Evolutionary conservation across 257 asterid species (phyloP), one percentile per base, ranked within the genome.

Genomic region (Lithospermum erythrorhizon): DNA sequence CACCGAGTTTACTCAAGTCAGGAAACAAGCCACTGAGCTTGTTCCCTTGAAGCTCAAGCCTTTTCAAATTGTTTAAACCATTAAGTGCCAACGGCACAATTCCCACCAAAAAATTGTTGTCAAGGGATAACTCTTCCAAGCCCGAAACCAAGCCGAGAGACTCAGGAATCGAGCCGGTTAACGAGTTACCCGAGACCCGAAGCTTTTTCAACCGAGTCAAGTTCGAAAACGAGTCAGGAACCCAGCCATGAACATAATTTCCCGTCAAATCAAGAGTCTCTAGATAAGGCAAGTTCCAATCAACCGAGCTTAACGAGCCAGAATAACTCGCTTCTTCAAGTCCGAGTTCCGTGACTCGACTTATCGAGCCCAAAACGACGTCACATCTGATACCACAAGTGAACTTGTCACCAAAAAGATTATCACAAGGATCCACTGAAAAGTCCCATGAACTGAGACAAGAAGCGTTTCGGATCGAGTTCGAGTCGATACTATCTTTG

Each of bases 381-480:
- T 82, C 94, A 77, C 97, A 89, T 20, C 94, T 83, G 70, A 89
- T 49, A 57, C 97, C 97, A 67, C 97, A 89, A 21, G 90, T 81
- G 87, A 89, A 89, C 55, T 79, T 86, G 3, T 78, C 82, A 18
- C 72, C 25, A 52, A 67, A 81, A 61, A 79, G 74, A 29, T 30
- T 27, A 69, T 84, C 94, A 71, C 97, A 89, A 29, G 97, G 95
- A 75, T 89, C 97, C 14, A 73, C 53, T 5, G 81, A 9, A 68
- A 89, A 84, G 69, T 84, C 89, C 95, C 95, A 86, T 1, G 95
- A 84, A 10, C 78, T 75, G 2, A 89, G 53, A 74, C 97, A 89
- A 47, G 97, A 84, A 10, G 79, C 83, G 0, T 79, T 71, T 6
- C 74, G 73, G 61, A 84, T 41, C 0, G 95, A 48, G 72, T 55